Base-by-base conservation (phyloP, 1,284 basidiomycete species). In the Ganoderma sinense region DNA sequence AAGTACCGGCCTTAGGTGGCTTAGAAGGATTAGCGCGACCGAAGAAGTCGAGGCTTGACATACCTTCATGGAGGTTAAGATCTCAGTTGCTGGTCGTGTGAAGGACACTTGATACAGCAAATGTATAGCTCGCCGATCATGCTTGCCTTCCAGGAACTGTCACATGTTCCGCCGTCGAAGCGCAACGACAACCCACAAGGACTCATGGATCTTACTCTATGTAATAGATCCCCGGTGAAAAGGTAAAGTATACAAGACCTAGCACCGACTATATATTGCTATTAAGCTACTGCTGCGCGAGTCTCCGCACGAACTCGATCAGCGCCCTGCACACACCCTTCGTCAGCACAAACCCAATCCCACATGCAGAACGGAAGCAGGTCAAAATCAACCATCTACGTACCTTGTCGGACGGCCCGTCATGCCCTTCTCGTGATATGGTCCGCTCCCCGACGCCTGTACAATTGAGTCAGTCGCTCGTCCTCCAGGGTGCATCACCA, bases 381-480 rank as follows among this genome's bases (percentile, higher is more conserved):
- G 33, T 7, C 33, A 33, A 33, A 4, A 33, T 33, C 33, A 33
- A 33, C 10, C 51, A 41, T 48, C 45, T 23, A 83, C 88, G 68
- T 78, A 89, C 87, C 92, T 85, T 72, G 93, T 92, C 60, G 93
- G 91, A 40, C 94, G 87, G 6, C 94, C 94, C 14, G 94, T 94
- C 90, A 96, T 91, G 4, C 92, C 93, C 71, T 85, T 89, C 78
- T 89, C 89, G 79, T 91, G 87, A 80, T 96, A 96, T 2, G 87
- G 84, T 2, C 82, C 84, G 26, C 87, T 78, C 67, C 88, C 80
- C 18, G 86, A 88, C 59, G 86, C 85, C 89, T 88, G 65, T 64
- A 16, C 58, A 40, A 43, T 31, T 60, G 62, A 39, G 29, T 67
- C 43, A 69, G 43, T 14, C 45, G 23, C 31, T 11, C 43, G 23